Percentiles rank a stretch among this genome's conserved stretches.
Conservation (phyloP, 768 basidiomycete genomes). For the Phlebiopsis gigantea region DNA sequence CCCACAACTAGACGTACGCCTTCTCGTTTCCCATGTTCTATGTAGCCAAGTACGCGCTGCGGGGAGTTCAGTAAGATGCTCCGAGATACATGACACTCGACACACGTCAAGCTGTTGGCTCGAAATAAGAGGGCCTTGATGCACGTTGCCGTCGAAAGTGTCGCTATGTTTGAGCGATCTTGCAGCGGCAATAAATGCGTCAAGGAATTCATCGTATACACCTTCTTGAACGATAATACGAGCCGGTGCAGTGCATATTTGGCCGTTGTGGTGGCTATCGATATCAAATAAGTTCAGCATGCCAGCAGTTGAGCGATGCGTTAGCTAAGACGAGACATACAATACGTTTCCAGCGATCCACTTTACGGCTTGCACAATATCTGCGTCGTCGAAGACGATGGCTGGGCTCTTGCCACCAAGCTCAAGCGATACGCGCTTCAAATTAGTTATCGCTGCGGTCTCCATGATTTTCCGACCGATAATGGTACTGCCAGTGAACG, state of each 20-base stretch:
- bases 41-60: slow-evolving; percentile 74
- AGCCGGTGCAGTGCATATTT: slow-evolving; percentile 46
- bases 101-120: slow-evolving; percentile 40
- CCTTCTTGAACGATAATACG: slow-evolving; percentile 52
- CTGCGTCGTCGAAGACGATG: slow-evolving; percentile 69
- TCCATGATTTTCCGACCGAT: slow-evolving; percentile 79
- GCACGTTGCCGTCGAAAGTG: slow-evolving; percentile 33
- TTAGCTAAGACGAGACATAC: slow-evolving; percentile 37
- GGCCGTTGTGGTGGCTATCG: slow-evolving; percentile 21
- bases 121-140: slow-evolving; percentile 43
- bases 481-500: slow-evolving; percentile 82
- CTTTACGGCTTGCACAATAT: slow-evolving; percentile 64
- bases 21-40: slow-evolving; percentile 63
- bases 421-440: slow-evolving; percentile 82
- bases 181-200: slow-evolving; percentile 34
- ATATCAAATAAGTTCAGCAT: background rate
- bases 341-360: slow-evolving; percentile 72
- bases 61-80: background rate
- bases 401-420: slow-evolving; percentile 75
- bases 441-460: slow-evolving; percentile 70
- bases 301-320: background rate
- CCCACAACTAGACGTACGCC: slow-evolving; percentile 67
- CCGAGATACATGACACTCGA: slow-evolving; percentile 17
- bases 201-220: slow-evolving; percentile 54
- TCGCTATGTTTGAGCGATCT: slow-evolving; percentile 35